Evolutionary conservation across 2,329 filamentous ascomycete genomes (phyloP), one percentile per base, ranked within the genome.

Genomic region (Sarocladium brachiariae): DNA sequence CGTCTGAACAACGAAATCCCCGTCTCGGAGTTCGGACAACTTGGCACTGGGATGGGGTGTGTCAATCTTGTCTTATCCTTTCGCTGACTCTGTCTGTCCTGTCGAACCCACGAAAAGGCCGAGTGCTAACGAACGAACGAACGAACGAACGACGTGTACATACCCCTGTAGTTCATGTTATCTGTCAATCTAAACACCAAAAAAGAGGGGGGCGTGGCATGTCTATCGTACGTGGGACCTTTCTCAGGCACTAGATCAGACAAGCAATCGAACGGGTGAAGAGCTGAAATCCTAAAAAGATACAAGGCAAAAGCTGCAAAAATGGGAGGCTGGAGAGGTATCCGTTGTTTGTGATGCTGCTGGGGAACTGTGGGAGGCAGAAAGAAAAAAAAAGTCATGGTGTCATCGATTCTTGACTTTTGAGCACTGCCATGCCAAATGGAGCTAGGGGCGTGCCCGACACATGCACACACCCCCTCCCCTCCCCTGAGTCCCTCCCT

Each of bases 331-430:
- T 41, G 31, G 10, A 9, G 35, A 35, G 13, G 45, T n/a, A 48
- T 23, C 16, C 25, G 7, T 4, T 41, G 7, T 41, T 11, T 21
- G 18, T n/a, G 7, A 30, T n/a, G n/a, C n/a, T n/a, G n/a, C n/a
- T n/a, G n/a, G n/a, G n/a, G n/a, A n/a, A n/a, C n/a, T n/a, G n/a
- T n/a, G n/a, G 27, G 13, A 31, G 27, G 27, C 33, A 35, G 35
- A 50, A 38, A 33, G 34, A 24, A 37, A n/a, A 4, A 37, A 18
- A 48, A 53, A 53, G 52, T 53, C 52, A 53, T 53, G 49, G 33
- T 43, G 52, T 53, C 52, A 53, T 53, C 39, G 34, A 53, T 37
- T 48, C 13, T 33, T 10, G 24, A 16, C 18, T 23, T 24, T 5
- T 16, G 16, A 13, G 9, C 27, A 30, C 10, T 3, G 37, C 37